A percentile compares a stretch with the other conserved stretches of the same genome.
phyloP scores from a whole-genome alignment of 2,329 filamentous ascomycete genomes.

The Zalaria sp. region DNA sequence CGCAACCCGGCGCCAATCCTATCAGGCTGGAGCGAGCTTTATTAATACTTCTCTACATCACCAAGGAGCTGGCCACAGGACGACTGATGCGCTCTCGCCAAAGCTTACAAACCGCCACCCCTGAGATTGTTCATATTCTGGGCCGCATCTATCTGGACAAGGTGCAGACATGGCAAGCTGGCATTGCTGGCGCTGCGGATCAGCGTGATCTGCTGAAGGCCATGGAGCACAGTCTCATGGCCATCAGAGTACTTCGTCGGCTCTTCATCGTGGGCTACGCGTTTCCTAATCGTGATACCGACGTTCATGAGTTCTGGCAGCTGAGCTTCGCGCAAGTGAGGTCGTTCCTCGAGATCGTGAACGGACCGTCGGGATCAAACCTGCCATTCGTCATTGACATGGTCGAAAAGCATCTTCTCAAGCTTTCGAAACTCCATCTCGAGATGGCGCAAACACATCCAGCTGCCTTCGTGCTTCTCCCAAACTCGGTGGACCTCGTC shows the following conservation, averaged over 20 bases:
- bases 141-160: constrained; percentile 65
- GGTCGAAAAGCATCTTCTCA: constrained; percentile 75
- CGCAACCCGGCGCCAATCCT: constrained; percentile 31
- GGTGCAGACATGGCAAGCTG: constrained; percentile 48
- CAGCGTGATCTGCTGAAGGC: constrained; percentile 45
- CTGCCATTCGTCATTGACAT: constrained; percentile 37
- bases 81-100: constrained; percentile 61
- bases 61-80: constrained; percentile 81
- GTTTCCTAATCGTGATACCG: constrained; percentile 61
- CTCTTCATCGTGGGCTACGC: constrained; percentile 74
- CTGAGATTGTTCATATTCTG: constrained; percentile 71
- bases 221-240: constrained; percentile 63
- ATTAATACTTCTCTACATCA: constrained; percentile 65
- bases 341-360: constrained; percentile 53
- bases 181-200: constrained; percentile 22
- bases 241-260: constrained; percentile 67
- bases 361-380: constrained; percentile 22
- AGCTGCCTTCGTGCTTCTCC: constrained; percentile 68
- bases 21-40: constrained; percentile 58
- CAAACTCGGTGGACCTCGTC: constrained; percentile 63
- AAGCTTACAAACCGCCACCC: constrained; percentile 62
- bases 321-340: constrained; percentile 64
- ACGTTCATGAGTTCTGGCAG: constrained; percentile 68
- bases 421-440: constrained; percentile 83
- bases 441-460: constrained; percentile 71